These are phyloP conservation scores for Penicillium desertorum DNA, from an alignment of 495 filamentous ascomycete species.

Conservation along the genomic window DNA sequence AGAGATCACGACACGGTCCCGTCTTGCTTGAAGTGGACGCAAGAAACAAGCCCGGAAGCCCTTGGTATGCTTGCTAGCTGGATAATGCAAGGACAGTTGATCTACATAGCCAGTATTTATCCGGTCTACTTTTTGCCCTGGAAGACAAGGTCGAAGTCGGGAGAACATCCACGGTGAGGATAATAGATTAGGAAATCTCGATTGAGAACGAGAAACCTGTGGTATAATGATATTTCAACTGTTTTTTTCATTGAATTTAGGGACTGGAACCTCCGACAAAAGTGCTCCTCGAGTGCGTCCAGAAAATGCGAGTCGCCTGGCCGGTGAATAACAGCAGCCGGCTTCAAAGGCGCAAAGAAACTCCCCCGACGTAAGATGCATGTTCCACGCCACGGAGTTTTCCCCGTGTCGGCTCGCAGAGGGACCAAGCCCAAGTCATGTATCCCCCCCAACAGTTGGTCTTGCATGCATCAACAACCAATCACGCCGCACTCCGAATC, in stretches of 20 bases:
- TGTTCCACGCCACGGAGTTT: slow-evolving; percentile 15
- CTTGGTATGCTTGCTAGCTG: not conserved
- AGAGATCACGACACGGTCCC: not conserved
- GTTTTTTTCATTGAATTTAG: slow-evolving; percentile 45
- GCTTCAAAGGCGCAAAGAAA: slow-evolving; percentile 36
- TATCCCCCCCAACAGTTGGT: slow-evolving; percentile 35
- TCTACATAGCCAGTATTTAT: not conserved
- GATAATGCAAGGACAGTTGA: not conserved
- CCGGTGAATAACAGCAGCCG: slow-evolving; percentile 28
- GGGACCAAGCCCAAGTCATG: slow-evolving; percentile 29
- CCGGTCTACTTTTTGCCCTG: not conserved
- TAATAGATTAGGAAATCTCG: slow-evolving; percentile 16
- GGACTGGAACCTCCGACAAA: slow-evolving; percentile 40
- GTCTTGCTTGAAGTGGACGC: not conserved
- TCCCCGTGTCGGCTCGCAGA: slow-evolving; percentile 43
- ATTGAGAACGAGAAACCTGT: slow-evolving; percentile 14
- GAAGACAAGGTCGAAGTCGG: not conserved
- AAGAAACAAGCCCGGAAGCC: not conserved
- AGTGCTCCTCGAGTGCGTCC: slow-evolving; percentile 29
- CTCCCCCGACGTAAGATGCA: slow-evolving; percentile 7
- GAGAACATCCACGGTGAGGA: slow-evolving; percentile 9
- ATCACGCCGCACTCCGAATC: slow-evolving; percentile 33
- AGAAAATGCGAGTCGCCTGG: slow-evolving; percentile 43
- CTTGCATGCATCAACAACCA: slow-evolving; percentile 36
- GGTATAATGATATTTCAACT: slow-evolving; percentile 42